Base-by-base conservation (phyloP, 2,329 filamentous ascomycete genomes). In the Albifimbria verrucaria region DNA sequence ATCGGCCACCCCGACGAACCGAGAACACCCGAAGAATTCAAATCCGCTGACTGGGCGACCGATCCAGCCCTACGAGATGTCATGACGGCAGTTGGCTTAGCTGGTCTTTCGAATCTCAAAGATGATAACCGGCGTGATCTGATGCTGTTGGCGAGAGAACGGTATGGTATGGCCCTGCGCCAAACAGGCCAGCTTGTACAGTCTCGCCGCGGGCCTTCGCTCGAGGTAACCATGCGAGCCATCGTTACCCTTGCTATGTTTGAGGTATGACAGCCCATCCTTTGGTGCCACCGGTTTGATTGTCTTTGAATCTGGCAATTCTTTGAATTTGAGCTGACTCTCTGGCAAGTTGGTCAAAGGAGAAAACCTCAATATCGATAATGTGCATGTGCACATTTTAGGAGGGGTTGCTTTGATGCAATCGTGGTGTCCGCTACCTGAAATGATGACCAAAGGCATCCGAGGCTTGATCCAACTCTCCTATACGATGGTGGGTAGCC, bases 231-330 rank as follows among this genome's bases (percentile, higher is more conserved):
- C 17, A 72, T 83, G 57, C 73, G 77, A 24, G 68, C 77, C 7
- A 78, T 85, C 25, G 72, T 86, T 42, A 74, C 82, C 59, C 75
- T 87, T 57, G 81, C 82, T 46, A 73, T 85, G 64, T 87, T 83
- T 56, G 83, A 87, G 74, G 82, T 85, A 67, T 61, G 70, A 52
- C 55, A 36, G 48, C 52, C 39, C 48, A 32, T 55, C 52, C 49
- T 15, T 7, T 15, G 6, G 15, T 25, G 42, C 36, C 49, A 42
- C 36, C 41, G 32, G 28, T 48, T 22, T 49, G 46, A 39, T 48
- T 41, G 6, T 22, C 11, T 28, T 42, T 50, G 21, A 28, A 45
- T n/a, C 66, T 68, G 49, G 68, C 15, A 24, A 18, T 10, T 10
- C 10, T 28, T 7, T n/a, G n/a, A n/a, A n/a, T n/a, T n/a, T n/a